These are phyloP conservation scores for Paulownia fortunei DNA, from an alignment of 257 asterid species.

Conservation along the genomic window DNA sequence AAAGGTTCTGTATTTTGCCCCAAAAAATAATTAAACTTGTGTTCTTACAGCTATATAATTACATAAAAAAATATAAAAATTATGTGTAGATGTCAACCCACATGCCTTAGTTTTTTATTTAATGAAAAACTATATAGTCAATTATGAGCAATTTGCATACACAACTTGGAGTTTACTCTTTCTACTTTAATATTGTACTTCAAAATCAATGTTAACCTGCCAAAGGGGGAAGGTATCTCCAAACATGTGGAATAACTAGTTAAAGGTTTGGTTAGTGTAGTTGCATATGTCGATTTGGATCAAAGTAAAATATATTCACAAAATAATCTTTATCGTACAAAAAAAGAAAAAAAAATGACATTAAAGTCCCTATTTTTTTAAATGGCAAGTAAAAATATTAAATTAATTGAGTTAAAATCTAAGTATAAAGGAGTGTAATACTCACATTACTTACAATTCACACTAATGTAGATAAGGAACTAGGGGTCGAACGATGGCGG, in stretches of 20 bases:
- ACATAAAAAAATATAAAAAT: not conserved
- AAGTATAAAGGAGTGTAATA: no score
- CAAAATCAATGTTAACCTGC: not conserved
- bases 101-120: not conserved
- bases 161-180: not conserved
- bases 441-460: not conserved
- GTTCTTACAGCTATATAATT: not conserved
- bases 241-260: not conserved
- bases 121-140: not conserved
- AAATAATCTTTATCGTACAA: no score
- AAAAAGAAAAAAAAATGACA: no score
- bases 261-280: not conserved
- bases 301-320: no score
- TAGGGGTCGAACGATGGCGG: no score
- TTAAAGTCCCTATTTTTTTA: no score
- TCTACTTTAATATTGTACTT: not conserved
- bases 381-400: no score
- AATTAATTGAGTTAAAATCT: no score
- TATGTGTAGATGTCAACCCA: constrained; percentile 8
- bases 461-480: no score
- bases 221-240: not conserved
- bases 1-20: no score
- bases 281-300: not conserved
- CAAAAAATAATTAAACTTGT: not conserved
- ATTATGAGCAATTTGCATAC: not conserved